Evolutionary conservation across 1,139 yeast species (phyloP), one percentile per base, ranked within the genome.

Genomic region (Saccharomyces pastorianus): DNA sequence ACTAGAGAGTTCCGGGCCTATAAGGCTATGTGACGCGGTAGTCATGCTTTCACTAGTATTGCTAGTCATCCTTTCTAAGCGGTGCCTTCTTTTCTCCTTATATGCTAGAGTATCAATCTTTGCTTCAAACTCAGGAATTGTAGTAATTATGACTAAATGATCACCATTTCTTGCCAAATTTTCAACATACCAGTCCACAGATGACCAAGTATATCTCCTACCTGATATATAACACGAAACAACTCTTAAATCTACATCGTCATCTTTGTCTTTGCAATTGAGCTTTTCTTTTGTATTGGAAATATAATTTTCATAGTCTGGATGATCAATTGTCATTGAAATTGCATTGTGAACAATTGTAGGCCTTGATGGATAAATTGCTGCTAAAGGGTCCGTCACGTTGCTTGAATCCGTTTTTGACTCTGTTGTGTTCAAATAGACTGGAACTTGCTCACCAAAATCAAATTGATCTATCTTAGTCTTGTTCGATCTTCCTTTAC

Each of bases 201-300:
- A 81, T 11, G 81, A 82, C 86, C 90, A 82, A 1, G 91, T 84
- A 66, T 83, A 86, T 49, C 74, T 74, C 55, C 87, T 73, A 3
- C 85, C 88, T 53, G 83, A 78, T 14, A 85, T 75, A 62, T 82
- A 81, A 27, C 84, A 78, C 56, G 82, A 69, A 17, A 84, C 76
- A n/a, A 77, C 80, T 59, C 88, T 70, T 46, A 58, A 53, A 52
- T 68, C 55, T 1, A 70, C 68, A 17, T 66, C 58, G 25, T 71
- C 68, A 5, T 70, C 70, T 26, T 67, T 59, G 55, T 75, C 69
- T 63, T 59, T 74, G 11, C 52, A 50, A 17, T 55, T 55, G 2
- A 59, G 49, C 26, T 49, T 53, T 1, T 54, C 46, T 32, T 56
- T 60, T 5, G 53, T 14, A 2, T 55, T 52, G 25, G 57, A 54